These are phyloP conservation scores for Penicillium sp. DNA, from an alignment of 2,329 filamentous ascomycete species.

Conservation along the genomic window DNA sequence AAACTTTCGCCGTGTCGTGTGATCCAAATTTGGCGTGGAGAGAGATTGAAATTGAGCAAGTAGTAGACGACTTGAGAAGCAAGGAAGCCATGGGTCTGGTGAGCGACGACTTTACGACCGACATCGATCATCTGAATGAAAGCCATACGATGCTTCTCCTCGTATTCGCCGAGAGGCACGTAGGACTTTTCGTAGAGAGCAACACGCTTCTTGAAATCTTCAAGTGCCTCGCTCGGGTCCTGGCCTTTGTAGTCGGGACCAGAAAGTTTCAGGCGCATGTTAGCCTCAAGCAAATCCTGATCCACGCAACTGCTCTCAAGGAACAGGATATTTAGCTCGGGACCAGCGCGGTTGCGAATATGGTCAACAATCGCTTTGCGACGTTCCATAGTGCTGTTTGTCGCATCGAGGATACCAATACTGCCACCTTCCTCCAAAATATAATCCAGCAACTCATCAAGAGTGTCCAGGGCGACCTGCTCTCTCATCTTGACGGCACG, in stretches of 20 bases:
- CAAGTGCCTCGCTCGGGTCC: conserved; percentile 78
- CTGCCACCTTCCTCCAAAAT: conserved; percentile 77
- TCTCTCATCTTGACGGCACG: conserved; percentile 80
- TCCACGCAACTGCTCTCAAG: conserved; percentile 93
- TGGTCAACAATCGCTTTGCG: conserved; percentile 79
- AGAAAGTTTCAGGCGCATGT: conserved; percentile 94
- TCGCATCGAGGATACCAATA: conserved; percentile 93
- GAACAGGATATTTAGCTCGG: conserved; percentile 84
- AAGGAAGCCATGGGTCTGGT: conserved; percentile 87
- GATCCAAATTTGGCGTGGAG: conserved; percentile 96
- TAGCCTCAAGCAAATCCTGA: conserved; percentile 79
- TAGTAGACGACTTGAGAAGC: conserved; percentile 92
- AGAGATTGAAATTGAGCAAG: conserved; percentile 92
- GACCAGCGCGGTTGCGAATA: conserved; percentile 78
- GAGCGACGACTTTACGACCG: conserved; percentile 86
- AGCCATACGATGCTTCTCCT: conserved; percentile 85
- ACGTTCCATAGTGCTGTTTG: conserved; percentile 88
- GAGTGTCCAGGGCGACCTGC: conserved; percentile 84
- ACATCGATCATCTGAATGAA: conserved; percentile 99
- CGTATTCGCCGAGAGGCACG: conserved; percentile 81
- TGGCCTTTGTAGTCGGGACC: conserved; percentile 95
- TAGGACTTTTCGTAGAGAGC: conserved; percentile 93
- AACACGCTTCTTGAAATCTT: conserved; percentile 90
- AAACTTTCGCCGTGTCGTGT: conserved; percentile 88
- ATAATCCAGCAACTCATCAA: conserved; percentile 90